These are phyloP conservation scores for Candolleomyces aberdarensis DNA, from an alignment of 768 basidiomycete genomes.

Conservation along the genomic window DNA sequence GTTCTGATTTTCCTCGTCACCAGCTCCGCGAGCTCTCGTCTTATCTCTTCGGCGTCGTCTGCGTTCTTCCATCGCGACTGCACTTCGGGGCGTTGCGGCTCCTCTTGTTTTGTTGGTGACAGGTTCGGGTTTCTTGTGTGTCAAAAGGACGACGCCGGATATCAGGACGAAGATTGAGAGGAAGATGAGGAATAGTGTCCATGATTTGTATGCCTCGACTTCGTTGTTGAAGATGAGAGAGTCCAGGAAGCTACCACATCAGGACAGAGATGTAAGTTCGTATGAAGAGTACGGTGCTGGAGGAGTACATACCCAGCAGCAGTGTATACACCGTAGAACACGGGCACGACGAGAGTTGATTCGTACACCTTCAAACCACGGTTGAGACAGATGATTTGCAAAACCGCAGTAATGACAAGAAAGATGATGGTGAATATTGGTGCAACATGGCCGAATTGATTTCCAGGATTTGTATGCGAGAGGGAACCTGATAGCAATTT, in stretches of 20 bases:
- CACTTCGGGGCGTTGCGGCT: slow-evolving; percentile 26
- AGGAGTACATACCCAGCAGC: slow-evolving; percentile 58
- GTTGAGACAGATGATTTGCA: slow-evolving; percentile 91
- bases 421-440: slow-evolving; percentile 74
- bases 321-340: slow-evolving; percentile 93
- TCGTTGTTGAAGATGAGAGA: slow-evolving; percentile 80
- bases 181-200: slow-evolving; percentile 88
- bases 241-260: slow-evolving; percentile 37
- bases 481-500: slow-evolving; percentile 74
- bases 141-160: slow-evolving; percentile 88
- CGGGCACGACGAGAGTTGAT: slow-evolving; percentile 87
- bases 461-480: slow-evolving; percentile 79
- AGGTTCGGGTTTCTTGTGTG: slow-evolving; percentile 85
- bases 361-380: slow-evolving; percentile 88
- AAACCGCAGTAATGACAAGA: slow-evolving; percentile 70
- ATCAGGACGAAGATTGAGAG: slow-evolving; percentile 84
- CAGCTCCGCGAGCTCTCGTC: slow-evolving; percentile 17
- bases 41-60: slow-evolving; percentile 19
- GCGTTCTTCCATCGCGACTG: slow-evolving; percentile 17
- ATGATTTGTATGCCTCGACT: slow-evolving; percentile 80
- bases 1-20: slow-evolving; percentile 21
- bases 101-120: slow-evolving; percentile 29
- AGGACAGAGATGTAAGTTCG: no score
- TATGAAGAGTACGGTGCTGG: background rate
- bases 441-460: slow-evolving; percentile 80